These are phyloP conservation scores for Tuber magnatum DNA, from an alignment of 495 filamentous ascomycete genomes.

Conservation along the genomic window DNA sequence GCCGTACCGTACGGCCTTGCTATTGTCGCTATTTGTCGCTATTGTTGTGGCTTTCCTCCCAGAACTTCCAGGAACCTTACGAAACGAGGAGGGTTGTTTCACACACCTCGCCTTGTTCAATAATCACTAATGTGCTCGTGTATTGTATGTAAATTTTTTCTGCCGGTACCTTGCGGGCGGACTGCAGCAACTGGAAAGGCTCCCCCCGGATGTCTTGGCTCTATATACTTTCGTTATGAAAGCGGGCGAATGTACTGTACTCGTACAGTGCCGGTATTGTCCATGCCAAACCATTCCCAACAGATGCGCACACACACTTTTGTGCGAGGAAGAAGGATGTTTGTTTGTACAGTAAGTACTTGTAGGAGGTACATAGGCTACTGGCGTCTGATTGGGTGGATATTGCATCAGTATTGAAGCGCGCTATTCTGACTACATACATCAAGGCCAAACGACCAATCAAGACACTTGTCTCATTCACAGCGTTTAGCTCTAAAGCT, in stretches of 20 bases:
- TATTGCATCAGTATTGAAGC: neutral
- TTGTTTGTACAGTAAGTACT: no score
- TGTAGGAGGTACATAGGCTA: neutral
- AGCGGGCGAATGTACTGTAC: neutral
- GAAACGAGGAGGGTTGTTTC: slow-evolving; percentile 1
- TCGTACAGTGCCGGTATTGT: no score
- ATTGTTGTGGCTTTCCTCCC: neutral
- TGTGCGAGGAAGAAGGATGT: neutral
- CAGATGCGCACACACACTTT: neutral
- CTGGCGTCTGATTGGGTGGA: neutral
- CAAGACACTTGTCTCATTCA: neutral
- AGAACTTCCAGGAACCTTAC: neutral
- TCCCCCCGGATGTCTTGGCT: neutral
- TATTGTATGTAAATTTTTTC: neutral
- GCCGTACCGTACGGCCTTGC: neutral
- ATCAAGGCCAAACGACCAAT: neutral
- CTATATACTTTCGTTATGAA: neutral
- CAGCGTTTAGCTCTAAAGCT: neutral
- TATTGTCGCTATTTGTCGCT: no score
- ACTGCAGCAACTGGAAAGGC: neutral
- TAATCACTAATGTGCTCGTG: neutral
- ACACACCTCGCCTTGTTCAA: neutral
- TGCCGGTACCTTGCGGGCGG: neutral
- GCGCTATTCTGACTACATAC: neutral
- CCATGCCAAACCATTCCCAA: neutral